Evolutionary conservation across 495 filamentous ascomycete genomes (phyloP), one percentile per base, ranked within the genome.

Genomic region (Aspergillus sclerotiicarbonarius): DNA sequence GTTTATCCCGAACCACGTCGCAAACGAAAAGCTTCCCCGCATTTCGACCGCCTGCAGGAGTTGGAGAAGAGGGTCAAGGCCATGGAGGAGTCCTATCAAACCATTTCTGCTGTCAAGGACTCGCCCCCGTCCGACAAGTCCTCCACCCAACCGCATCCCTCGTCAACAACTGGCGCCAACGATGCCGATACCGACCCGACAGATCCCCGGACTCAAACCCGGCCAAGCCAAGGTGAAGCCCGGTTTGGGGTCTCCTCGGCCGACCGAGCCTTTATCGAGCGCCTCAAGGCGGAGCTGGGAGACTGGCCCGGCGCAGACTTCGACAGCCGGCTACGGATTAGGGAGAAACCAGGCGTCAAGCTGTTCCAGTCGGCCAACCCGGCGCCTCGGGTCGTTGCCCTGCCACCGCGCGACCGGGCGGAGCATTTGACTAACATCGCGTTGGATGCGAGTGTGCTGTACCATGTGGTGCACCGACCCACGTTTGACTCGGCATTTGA

Each of bases 61-160:
- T 43, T 59, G 29, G 57, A 59, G 43, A 54, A 59, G 13, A 18
- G 57, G 16, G 13, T 59, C 16, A 59, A 59, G 25, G 57, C 57
- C 0, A 33, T 59, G 18, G 57, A 59, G 31, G 57, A 59, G 20
- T 59, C 57, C 7, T 53, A 33, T 15, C 39, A 54, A 16, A 33
- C n/a, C 6, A 18, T 30, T 25, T 5, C 25, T 21, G 35, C 5
- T 18, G 15, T 19, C n/a, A 19, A 21, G 33, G 21, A 12, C 5
- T 3, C 55, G n/a, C 43, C 46, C 8, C 13, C 13, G 13, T n/a
- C 8, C 37, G n/a, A 8, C 35, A 19, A 13, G 7, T 13, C 18
- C 8, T 48, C 25, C 54, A 30, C 33, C 46, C 13, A 20, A 5
- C 30, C 16, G 9, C 2, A 4, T 21, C 8, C 12, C 5, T 33